Conservation (phyloP, 495 filamentous ascomycete species). For the Penicillium mononematosum region DNA sequence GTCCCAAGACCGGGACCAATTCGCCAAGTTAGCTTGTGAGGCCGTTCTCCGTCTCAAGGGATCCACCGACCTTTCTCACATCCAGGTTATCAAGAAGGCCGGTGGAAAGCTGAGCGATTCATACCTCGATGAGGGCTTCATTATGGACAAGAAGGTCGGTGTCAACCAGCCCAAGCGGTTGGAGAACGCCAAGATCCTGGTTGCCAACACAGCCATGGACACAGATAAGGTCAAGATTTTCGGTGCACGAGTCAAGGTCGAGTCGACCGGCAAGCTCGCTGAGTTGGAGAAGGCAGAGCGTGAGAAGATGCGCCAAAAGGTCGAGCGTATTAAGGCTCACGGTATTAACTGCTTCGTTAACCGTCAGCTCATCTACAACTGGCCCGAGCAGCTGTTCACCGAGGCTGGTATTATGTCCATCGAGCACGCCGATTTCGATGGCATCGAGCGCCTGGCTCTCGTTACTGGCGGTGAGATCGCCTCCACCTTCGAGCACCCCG, state of each 20-base stretch:
- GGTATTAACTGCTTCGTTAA: conserved; percentile 99
- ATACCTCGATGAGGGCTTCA: conserved; percentile 96
- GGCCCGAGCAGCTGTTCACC: conserved; percentile 97
- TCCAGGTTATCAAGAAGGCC: conserved; percentile 99
- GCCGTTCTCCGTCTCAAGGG: conserved; percentile 88
- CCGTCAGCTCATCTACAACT: conserved; percentile 98
- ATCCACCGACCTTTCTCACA: conserved; percentile 92
- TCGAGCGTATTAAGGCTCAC: conserved; percentile 97
- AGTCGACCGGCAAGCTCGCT: conserved; percentile 90
- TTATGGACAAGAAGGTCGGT: conserved; percentile 96
- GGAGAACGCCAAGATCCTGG: conserved; percentile 96
- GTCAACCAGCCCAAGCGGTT: conserved; percentile 97
- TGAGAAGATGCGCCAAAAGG: conserved; percentile 99
- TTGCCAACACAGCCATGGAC: conserved; percentile 98
- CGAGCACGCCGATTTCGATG: conserved; percentile 98
- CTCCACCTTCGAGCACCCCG: conserved; percentile 96
- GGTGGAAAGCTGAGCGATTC: conserved; percentile 96
- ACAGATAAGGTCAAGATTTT: conserved; percentile 99
- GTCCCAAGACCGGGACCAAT: conserved; percentile 89
- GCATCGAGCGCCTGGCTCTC: conserved; percentile 89
- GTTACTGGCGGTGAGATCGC: conserved; percentile 97
- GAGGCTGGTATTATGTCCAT: conserved; percentile 98
- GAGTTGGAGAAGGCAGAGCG: conserved; percentile 96
- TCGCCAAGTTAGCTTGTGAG: conserved; percentile 86
- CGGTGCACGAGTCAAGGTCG: conserved; percentile 88